Evolutionary conservation across 768 basidiomycete species (phyloP).

Genomic region (Rossbeevera mucosa): DNA sequence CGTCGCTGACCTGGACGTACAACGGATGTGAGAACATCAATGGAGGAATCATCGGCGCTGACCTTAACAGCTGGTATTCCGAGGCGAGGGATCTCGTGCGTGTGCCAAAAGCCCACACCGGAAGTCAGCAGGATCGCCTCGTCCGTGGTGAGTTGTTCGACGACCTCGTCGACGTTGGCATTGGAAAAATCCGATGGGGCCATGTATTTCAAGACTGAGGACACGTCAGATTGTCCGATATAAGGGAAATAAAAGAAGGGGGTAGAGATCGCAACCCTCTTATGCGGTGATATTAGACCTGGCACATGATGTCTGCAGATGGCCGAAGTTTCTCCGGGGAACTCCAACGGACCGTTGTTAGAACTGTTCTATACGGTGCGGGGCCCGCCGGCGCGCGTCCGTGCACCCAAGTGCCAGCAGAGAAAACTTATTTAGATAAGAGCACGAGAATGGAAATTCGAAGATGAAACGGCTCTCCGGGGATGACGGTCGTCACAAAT

Average conservation of each 20-base stretch:
- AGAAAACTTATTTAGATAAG: too few relatives aligned
- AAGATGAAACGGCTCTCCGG: too few relatives aligned
- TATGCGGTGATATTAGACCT: not conserved
- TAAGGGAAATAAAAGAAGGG: constrained; percentile 8
- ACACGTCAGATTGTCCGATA: not conserved
- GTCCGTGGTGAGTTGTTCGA: constrained; percentile 65
- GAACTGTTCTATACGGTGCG: not conserved
- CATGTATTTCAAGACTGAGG: constrained; percentile 36
- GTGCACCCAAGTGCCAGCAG: too few relatives aligned
- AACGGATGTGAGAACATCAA: constrained; percentile 1
- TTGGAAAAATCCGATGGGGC: constrained; percentile 65
- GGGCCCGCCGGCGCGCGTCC: not conserved
- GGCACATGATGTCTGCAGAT: constrained; percentile 20
- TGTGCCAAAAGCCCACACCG: constrained; percentile 78
- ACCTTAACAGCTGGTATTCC: constrained; percentile 71
- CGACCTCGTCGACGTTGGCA: constrained; percentile 54
- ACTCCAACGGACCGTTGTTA: not conserved
- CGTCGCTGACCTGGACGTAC: constrained; percentile 59
- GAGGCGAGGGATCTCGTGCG: constrained; percentile 57
- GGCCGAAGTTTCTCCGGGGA: constrained; percentile 12
- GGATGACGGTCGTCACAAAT: too few relatives aligned
- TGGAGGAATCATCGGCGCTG: constrained; percentile 7
- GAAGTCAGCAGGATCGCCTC: constrained; percentile 71
- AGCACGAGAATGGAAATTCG: too few relatives aligned
- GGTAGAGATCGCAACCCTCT: not conserved